Conservation (phyloP, 2,329 filamentous ascomycete species). For the Furcasterigmium sp. region DNA sequence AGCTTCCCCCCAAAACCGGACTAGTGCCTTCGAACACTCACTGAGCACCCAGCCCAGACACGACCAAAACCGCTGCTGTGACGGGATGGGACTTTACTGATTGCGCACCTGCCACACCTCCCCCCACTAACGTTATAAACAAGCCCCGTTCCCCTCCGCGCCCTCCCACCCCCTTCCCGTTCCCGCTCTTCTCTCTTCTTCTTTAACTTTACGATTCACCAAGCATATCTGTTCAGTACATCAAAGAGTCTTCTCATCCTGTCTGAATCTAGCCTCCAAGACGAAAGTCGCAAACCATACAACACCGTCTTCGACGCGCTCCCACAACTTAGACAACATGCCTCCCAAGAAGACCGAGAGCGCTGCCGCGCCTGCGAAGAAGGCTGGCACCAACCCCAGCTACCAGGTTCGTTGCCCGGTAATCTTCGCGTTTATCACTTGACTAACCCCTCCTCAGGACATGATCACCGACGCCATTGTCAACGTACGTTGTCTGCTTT, state of each 20-base stretch:
- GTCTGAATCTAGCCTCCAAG: conserved; percentile 12
- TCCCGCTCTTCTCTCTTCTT: conserved; percentile 15
- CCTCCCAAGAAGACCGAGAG: conserved; percentile 51
- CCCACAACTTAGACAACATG: conserved; percentile 37
- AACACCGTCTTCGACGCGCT: conserved; percentile 16
- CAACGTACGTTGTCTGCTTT: conserved; percentile 42
- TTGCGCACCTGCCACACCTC: conserved; percentile 47
- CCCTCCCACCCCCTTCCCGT: conserved; percentile 31
- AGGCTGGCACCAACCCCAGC: conserved; percentile 44
- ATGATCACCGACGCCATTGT: conserved; percentile 60
- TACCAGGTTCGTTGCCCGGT: conserved; percentile 48
- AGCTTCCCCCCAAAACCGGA: conserved; percentile 4
- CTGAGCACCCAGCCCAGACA: not conserved
- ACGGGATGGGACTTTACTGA: conserved; percentile 35
- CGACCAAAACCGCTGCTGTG: conserved; percentile 2
- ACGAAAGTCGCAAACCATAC: conserved; percentile 7
- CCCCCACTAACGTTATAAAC: conserved; percentile 56
- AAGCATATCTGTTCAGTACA: conserved; percentile 13
- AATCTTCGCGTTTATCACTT: conserved; percentile 11
- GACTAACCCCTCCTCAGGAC: conserved; percentile 42
- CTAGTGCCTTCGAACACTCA: not conserved
- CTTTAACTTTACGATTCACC: conserved; percentile 19
- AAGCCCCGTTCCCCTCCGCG: conserved; percentile 44
- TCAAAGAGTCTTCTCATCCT: conserved; percentile 3
- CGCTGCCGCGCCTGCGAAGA: conserved; percentile 23